Evolutionary conservation across 306 rosid genomes (phyloP).

Genomic region (Hippophae rhamnoides): DNA sequence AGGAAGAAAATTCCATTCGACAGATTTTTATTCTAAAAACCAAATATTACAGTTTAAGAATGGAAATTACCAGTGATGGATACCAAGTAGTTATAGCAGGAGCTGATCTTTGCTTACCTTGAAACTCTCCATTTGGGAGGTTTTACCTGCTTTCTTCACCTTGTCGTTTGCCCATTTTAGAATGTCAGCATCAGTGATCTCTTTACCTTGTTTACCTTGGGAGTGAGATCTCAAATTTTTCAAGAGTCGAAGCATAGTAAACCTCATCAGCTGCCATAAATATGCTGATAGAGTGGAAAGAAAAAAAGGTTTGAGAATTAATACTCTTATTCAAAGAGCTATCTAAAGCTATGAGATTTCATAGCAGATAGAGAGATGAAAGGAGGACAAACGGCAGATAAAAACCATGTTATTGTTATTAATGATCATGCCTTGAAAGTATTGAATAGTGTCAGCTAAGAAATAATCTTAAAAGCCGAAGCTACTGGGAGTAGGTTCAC

Average conservation of each 20-base stretch:
- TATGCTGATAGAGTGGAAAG: slow-evolving; percentile 47
- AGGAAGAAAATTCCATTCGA: slow-evolving; percentile 89
- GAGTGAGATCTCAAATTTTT: slow-evolving; percentile 90
- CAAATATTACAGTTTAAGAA: slow-evolving; percentile 12
- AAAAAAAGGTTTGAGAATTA: slow-evolving; percentile 10
- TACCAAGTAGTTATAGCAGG: neutral
- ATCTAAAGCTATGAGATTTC: too few species aligned
- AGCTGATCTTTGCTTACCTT: slow-evolving; percentile 46
- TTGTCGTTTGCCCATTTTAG: slow-evolving; percentile 85
- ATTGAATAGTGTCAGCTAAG: too few species aligned
- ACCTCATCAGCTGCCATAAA: slow-evolving; percentile 98
- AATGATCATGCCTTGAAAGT: too few species aligned
- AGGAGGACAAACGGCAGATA: too few species aligned
- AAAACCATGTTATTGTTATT: too few species aligned
- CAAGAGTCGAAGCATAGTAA: slow-evolving; percentile 86
- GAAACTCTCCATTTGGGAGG: slow-evolving; percentile 80
- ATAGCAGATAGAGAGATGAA: too few species aligned
- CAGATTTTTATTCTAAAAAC: slow-evolving; percentile 71
- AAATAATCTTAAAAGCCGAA: too few species aligned
- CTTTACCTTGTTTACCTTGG: slow-evolving; percentile 46
- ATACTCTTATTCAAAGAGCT: neutral
- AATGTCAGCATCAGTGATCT: slow-evolving; percentile 84
- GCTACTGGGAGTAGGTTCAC: too few species aligned
- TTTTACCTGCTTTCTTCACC: slow-evolving; percentile 73
- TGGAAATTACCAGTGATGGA: slow-evolving; percentile 9